A percentile compares a stretch with the other conserved stretches of the same genome.
Conservation (phyloP, 164 flowering plant genomes). For the Malania oleifera region DNA sequence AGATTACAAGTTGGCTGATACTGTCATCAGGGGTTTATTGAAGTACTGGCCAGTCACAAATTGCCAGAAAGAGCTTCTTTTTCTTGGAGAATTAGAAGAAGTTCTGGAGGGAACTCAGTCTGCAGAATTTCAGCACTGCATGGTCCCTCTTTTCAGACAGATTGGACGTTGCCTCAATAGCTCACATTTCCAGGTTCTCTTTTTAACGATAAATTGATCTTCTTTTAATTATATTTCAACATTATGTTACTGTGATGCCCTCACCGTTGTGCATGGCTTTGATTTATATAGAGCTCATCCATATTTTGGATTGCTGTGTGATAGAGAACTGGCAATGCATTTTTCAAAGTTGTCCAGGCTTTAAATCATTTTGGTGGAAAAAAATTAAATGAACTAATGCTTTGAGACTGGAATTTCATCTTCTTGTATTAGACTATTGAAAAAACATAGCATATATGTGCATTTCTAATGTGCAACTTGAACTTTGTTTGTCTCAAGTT, state of each 20-base stretch:
- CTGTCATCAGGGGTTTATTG: constrained; percentile 37
- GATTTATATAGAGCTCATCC: too few species aligned
- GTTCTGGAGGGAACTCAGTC: constrained; percentile 37
- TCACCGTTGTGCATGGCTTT: too few species aligned
- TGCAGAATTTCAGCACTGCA: constrained; percentile 37
- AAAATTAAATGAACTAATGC: too few species aligned
- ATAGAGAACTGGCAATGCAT: too few species aligned
- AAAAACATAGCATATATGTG: too few species aligned
- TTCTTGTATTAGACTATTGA: too few species aligned
- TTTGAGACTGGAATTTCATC: too few species aligned
- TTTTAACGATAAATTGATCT: neutral
- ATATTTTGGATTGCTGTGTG: neutral
- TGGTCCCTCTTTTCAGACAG: constrained; percentile 43
- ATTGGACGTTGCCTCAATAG: constrained; percentile 40
- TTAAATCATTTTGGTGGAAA: too few species aligned
- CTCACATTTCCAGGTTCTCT: constrained; percentile 39
- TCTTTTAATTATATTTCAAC: neutral
- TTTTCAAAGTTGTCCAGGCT: too few species aligned
- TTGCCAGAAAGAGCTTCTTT: constrained; percentile 41
- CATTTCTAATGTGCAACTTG: too few species aligned
- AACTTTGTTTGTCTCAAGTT: too few species aligned
- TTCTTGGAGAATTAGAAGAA: constrained; percentile 43
- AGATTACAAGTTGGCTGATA: constrained; percentile 37
- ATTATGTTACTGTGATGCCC: too few species aligned
- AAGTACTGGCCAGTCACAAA: constrained; percentile 47